Percentiles rank a stretch among this genome's conserved stretches.
Conservation (phyloP, 495 filamentous ascomycete genomes). For the Aspergillus avenaceus region DNA sequence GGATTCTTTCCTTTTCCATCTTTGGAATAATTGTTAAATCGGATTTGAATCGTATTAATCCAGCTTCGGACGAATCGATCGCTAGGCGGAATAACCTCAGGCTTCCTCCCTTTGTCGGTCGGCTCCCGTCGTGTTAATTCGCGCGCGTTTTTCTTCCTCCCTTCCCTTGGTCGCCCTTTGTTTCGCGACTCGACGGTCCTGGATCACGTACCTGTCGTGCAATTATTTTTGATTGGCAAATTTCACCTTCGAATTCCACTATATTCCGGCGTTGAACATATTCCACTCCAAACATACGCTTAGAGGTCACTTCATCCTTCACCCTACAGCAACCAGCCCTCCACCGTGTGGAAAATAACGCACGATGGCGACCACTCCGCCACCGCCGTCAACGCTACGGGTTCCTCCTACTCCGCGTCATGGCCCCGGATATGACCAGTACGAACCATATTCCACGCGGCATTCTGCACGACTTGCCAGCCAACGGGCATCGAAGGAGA, state of each 20-base stretch:
- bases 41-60: neutral
- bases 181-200: constrained; percentile 3
- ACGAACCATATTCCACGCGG: constrained; percentile 60
- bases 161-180: constrained; percentile 13
- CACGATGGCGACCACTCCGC: constrained; percentile 63
- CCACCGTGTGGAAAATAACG: neutral
- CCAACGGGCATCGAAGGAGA: constrained; percentile 29
- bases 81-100: neutral
- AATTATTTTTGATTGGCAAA: neutral
- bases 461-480: constrained; percentile 46
- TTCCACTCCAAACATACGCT: neutral
- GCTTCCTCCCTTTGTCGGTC: constrained; percentile 9
- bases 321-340: neutral
- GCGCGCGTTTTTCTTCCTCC: no score
- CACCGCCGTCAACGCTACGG: constrained; percentile 53
- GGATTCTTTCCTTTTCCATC: constrained; percentile 2
- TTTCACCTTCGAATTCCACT: neutral
- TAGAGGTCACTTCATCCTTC: neutral
- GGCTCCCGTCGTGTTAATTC: constrained; percentile 12
- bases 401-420: constrained; percentile 72
- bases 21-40: no score
- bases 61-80: neutral
- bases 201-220: neutral
- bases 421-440: constrained; percentile 63
- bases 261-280: no score